Conservation (phyloP, 2,329 filamentous ascomycete genomes). For the Zymoseptoria pseudotritici region DNA sequence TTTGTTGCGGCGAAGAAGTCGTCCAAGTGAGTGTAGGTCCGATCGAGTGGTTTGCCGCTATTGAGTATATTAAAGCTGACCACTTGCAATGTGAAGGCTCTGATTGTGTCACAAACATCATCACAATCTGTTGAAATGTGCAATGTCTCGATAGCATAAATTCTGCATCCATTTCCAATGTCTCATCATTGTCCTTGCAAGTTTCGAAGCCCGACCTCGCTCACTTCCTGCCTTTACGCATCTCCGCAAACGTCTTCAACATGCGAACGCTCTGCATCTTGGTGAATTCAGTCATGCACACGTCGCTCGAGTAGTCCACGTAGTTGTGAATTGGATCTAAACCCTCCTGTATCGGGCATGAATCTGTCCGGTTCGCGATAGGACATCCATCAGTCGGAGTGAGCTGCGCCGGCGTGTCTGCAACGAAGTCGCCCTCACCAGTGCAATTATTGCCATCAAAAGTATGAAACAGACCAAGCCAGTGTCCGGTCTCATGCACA, state of each 20-base stretch:
- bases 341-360: constrained; percentile 37
- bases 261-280: not conserved
- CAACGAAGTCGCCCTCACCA: constrained; percentile 34
- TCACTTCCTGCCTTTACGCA: not conserved
- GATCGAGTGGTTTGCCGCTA: too few species aligned
- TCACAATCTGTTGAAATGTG: too few species aligned
- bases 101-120: not conserved
- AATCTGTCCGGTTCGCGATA: constrained; percentile 32
- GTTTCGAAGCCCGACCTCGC: not conserved
- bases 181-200: not conserved
- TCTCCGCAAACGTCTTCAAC: not conserved
- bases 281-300: not conserved
- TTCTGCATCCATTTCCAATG: not conserved
- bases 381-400: constrained; percentile 45
- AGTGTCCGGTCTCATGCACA: constrained; percentile 34
- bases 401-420: constrained; percentile 33
- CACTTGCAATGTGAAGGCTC: not conserved
- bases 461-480: constrained; percentile 36
- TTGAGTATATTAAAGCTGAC: not conserved
- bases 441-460: constrained; percentile 35
- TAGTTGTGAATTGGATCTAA: constrained; percentile 44
- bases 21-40: not conserved
- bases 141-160: not conserved
- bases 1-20: constrained; percentile 11
- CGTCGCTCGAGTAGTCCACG: not conserved